Evolutionary conservation across 2,329 filamentous ascomycete species (phyloP), one percentile per base, ranked within the genome.

Genomic region (Paecilomyces variotii): DNA sequence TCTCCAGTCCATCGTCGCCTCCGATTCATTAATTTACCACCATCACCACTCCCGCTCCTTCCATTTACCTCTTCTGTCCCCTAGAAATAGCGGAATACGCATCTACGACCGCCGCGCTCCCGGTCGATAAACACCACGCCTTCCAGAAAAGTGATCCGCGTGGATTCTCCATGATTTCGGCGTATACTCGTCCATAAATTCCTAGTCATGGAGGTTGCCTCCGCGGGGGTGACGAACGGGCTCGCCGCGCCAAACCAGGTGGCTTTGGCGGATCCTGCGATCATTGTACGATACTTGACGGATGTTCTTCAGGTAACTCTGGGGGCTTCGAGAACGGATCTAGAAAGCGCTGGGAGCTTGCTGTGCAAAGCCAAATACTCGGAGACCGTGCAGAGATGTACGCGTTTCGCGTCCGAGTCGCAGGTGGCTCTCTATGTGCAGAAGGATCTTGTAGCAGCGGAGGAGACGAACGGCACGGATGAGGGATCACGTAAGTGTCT

Each of bases 371-470:
- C 81, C 59, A 84, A 82, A 65, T 84, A 90, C 65, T 78, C 82
- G 57, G 93, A 97, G 67, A 97, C 94, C 5, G 78, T 96, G 58
- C 87, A 91, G 71, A 85, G 91, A 78, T 97, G 93, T 75, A 86
- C 86, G 65, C 88, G 92, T 68, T 97, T 97, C 76, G 91, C 91
- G 59, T 86, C 87, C 61, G 95, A 99, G 76, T 82, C 88, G 59
- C 91, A 96, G 77, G 86, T 88, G 62, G 91, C 89, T 57, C 80
- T 99, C 63, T 97, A 97, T 76, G 87, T 97, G 63, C 89, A 94
- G 72, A 96, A 97, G 77, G 90, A 77, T 61, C 65, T 87, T 63
- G 76, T 83, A 56, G 78, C 81, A 63, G 79, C 80, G 11, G 79
- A 82, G 54, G 74, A 81, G 57, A 80, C 69, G 51, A 74, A 75